Percentiles rank a stretch among this genome's conserved stretches.
Conservation (phyloP, 2,329 filamentous ascomycete genomes). For the Dactylella cylindrospora region DNA sequence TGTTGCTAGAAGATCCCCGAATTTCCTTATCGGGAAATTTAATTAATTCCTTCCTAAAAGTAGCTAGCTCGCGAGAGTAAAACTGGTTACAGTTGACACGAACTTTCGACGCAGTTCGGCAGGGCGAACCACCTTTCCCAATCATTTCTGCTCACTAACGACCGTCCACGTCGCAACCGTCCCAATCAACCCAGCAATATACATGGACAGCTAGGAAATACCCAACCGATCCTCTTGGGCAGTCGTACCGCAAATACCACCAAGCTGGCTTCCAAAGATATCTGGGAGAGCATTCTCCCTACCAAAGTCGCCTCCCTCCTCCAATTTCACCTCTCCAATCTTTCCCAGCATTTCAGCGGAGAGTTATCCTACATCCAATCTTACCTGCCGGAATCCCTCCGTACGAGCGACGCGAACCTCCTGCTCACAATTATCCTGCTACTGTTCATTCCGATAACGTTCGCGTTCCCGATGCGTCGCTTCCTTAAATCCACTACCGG, state of each 20-base stretch:
- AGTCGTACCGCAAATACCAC: not conserved
- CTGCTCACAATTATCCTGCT: constrained; percentile 21
- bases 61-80: too few species aligned
- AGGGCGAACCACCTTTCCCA: too few species aligned
- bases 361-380: constrained; percentile 26
- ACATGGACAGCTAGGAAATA: too few species aligned
- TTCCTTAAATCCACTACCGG: constrained; percentile 25
- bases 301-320: constrained; percentile 31
- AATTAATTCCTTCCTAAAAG: too few species aligned
- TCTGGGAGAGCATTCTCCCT: constrained; percentile 40
- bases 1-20: too few species aligned
- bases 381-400: constrained; percentile 28
- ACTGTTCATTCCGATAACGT: constrained; percentile 13
- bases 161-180: too few species aligned
- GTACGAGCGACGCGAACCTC: constrained; percentile 7
- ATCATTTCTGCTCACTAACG: too few species aligned
- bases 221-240: not conserved
- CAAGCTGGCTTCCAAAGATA: constrained; percentile 38
- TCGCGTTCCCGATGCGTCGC: constrained; percentile 26
- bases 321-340: constrained; percentile 19
- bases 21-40: too few species aligned
- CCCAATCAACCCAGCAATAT: too few species aligned
- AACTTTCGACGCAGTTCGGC: too few species aligned
- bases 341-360: constrained; percentile 15
- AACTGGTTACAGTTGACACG: too few species aligned